These are phyloP conservation scores for Haematococcus lacustris DNA, from an alignment of 139 green algal genomes.

Conservation along the genomic window DNA sequence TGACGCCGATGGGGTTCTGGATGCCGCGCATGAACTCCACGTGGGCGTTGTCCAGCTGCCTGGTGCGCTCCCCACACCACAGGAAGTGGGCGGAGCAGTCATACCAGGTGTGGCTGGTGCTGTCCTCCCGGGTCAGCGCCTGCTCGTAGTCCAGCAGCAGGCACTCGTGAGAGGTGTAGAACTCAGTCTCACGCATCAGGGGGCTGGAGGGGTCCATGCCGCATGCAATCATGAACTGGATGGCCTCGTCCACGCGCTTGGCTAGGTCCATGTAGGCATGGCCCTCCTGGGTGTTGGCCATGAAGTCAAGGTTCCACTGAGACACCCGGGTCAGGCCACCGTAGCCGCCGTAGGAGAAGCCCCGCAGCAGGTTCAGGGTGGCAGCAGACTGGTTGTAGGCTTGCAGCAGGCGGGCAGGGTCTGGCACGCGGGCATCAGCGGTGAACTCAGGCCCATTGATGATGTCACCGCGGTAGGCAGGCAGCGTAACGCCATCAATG, in stretches of 20 bases:
- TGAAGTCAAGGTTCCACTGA: slow-evolving; percentile 98
- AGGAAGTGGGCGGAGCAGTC: slow-evolving; percentile 94
- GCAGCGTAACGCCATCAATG: slow-evolving; percentile 46
- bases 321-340: slow-evolving; percentile 82
- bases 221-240: slow-evolving; percentile 90
- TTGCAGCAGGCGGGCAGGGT: slow-evolving; percentile 71
- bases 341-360: slow-evolving; percentile 93
- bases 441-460: slow-evolving; percentile 96
- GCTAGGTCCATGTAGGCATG: slow-evolving; percentile 86
- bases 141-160: slow-evolving; percentile 97
- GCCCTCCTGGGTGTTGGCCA: slow-evolving; percentile 77
- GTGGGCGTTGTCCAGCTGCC: slow-evolving; percentile 95
- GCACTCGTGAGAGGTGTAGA: slow-evolving; percentile 85
- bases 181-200: slow-evolving; percentile 92
- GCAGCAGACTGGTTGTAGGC: slow-evolving; percentile 96
- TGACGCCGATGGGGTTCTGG: slow-evolving; percentile 31
- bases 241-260: slow-evolving; percentile 82
- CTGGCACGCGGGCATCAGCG: slow-evolving; percentile 72
- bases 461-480: slow-evolving; percentile 88
- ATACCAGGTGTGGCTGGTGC: slow-evolving; percentile 32
- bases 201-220: slow-evolving; percentile 68
- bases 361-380: slow-evolving; percentile 96
- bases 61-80: slow-evolving; percentile 96
- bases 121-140: slow-evolving; percentile 79
- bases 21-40: slow-evolving; percentile 95